A percentile compares a stretch with the other conserved stretches of the same genome.
Evolutionary conservation across 2,329 filamentous ascomycete genomes (phyloP).

Genomic region (Lecanosticta acicola): DNA sequence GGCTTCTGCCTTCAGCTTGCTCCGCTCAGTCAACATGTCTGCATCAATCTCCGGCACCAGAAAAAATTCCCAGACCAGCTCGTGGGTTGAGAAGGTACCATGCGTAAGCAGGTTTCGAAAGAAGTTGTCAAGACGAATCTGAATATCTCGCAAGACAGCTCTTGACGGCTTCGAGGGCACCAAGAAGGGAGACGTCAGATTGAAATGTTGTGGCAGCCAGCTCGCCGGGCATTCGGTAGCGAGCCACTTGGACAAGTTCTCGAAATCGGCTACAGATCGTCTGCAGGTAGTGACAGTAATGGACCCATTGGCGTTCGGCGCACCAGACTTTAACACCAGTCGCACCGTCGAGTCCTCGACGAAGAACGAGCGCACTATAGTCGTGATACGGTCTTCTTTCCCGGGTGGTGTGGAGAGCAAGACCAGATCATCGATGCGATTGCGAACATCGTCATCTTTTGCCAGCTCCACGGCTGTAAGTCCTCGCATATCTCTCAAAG

Average conservation of each 20-base stretch:
- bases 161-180: conserved; percentile 88
- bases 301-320: conserved; percentile 70
- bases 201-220: conserved; percentile 77
- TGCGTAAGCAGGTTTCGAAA: conserved; percentile 80
- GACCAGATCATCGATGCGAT: conserved; percentile 89
- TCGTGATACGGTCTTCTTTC: conserved; percentile 75
- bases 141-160: conserved; percentile 78
- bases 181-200: conserved; percentile 81
- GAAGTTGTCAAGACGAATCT: conserved; percentile 80
- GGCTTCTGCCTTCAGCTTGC: conserved; percentile 76
- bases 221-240: conserved; percentile 88
- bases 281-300: conserved; percentile 94
- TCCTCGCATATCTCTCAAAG: conserved; percentile 76
- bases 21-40: conserved; percentile 83
- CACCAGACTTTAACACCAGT: conserved; percentile 88
- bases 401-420: conserved; percentile 69
- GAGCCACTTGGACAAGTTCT: conserved; percentile 78
- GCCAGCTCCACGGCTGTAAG: conserved; percentile 92
- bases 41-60: conserved; percentile 89
- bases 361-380: conserved; percentile 91
- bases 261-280: conserved; percentile 81
- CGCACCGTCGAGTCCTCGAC: conserved; percentile 93
- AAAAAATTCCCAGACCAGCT: conserved; percentile 99
- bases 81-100: conserved; percentile 89
- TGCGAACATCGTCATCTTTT: conserved; percentile 95